phyloP scores from a whole-genome alignment of 768 basidiomycete genomes.

The Chiua virens region DNA sequence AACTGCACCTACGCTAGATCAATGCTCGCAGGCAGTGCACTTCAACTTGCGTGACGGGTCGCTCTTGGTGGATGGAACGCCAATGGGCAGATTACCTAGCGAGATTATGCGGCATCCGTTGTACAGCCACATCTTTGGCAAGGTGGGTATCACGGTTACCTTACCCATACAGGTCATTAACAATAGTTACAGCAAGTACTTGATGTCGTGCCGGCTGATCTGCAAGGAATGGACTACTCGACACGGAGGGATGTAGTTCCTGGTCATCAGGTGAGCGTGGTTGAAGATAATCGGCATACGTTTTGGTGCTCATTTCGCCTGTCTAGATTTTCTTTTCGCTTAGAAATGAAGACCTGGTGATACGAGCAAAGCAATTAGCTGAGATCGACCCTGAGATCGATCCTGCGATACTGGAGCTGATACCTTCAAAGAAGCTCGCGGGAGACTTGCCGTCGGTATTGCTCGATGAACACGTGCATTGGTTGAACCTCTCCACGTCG shows the following conservation, averaged over 20 bases:
- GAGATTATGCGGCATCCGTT: slow-evolving; percentile 16
- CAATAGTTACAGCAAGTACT: slow-evolving; percentile 15
- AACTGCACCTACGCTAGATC: slow-evolving; percentile 7
- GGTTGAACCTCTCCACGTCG: slow-evolving; percentile 28
- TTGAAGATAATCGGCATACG: background rate
- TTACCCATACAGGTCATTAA: background rate
- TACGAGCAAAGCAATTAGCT: slow-evolving; percentile 10
- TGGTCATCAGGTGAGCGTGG: slow-evolving; percentile 16
- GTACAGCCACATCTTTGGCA: slow-evolving; percentile 22
- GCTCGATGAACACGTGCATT: slow-evolving; percentile 26
- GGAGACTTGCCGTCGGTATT: slow-evolving; percentile 28
- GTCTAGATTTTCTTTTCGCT: slow-evolving; percentile 26
- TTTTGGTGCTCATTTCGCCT: background rate
- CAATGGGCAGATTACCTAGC: slow-evolving; percentile 23
- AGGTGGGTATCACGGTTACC: slow-evolving; percentile 4
- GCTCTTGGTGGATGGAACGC: slow-evolving; percentile 28
- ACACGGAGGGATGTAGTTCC: slow-evolving; percentile 13
- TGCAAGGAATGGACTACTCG: slow-evolving; percentile 26
- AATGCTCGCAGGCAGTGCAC: slow-evolving; percentile 22
- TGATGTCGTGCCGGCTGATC: slow-evolving; percentile 24
- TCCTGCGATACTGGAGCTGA: slow-evolving; percentile 18
- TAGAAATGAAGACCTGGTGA: slow-evolving; percentile 13
- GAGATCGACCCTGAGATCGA: background rate
- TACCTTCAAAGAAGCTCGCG: slow-evolving; percentile 21
- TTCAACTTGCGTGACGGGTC: slow-evolving; percentile 25